phyloP scores from a whole-genome alignment of 2,329 filamentous ascomycete species.

The Pseudohalonectria lignicola region DNA sequence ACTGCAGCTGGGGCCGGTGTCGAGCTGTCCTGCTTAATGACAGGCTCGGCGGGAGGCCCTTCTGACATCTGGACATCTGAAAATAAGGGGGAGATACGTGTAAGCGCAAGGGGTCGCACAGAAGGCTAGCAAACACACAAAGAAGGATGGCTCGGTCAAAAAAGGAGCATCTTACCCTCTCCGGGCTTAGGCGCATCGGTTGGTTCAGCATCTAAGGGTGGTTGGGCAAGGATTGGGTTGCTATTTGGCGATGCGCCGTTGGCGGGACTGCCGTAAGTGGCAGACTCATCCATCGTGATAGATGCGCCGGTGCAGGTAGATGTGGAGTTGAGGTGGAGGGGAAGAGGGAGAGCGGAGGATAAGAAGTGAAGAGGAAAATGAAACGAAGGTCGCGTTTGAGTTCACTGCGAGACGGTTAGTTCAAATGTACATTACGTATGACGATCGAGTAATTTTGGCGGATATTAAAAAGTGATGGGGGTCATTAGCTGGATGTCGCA shows the following conservation, averaged over 20 bases:
- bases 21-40: slow-evolving; percentile 50
- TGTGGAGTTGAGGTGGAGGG: slow-evolving; percentile 9
- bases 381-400: no score
- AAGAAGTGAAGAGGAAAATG: no score
- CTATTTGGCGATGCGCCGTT: slow-evolving; percentile 44
- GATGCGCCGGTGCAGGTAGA: slow-evolving; percentile 1
- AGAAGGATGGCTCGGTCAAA: background rate
- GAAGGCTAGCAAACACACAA: background rate
- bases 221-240: slow-evolving; percentile 45
- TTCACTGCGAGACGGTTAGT: no score
- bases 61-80: slow-evolving; percentile 57
- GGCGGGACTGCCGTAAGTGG: slow-evolving; percentile 45
- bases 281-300: slow-evolving; percentile 45
- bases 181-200: slow-evolving; percentile 13
- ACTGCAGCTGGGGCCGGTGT: slow-evolving; percentile 42
- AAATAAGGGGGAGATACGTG: slow-evolving; percentile 2
- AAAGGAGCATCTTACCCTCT: slow-evolving; percentile 30
- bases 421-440: no score
- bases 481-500: no score
- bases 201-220: slow-evolving; percentile 32
- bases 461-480: no score
- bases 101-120: background rate
- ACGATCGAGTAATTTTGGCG: no score
- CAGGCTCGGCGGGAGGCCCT: slow-evolving; percentile 29
- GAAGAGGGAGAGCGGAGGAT: slow-evolving; percentile 1